Base-by-base conservation (phyloP, 306 rosid species). In the Alnus rubra region DNA sequence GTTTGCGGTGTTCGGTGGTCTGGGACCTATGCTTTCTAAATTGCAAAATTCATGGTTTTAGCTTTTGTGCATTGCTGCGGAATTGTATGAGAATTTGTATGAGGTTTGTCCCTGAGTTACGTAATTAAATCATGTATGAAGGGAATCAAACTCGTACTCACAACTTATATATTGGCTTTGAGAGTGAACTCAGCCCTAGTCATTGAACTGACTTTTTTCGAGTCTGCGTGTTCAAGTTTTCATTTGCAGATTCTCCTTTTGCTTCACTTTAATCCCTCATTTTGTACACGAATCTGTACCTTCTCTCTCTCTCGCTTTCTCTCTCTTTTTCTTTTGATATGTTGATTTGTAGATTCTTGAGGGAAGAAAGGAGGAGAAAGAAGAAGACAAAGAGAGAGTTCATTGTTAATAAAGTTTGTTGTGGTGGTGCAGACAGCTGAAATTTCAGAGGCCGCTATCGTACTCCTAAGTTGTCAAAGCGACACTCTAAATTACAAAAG, bases 341-440 rank as follows among this genome's bases (percentile, higher is more conserved):
- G 50, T 67, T 37, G 72, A 28, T 49, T n/a, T 59, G 73, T 44
- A 5, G 30, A 10, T 65, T 65, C 9, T 13, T 30, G 19, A 67
- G 72, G 72, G 15, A 67, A 67, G 72, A 67, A 67, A 67, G 72
- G 51, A 15, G 72, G 51, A 67, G 72, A 42, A 67, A 42, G 72
- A 67, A 18, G 72, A 67, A 42, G 44, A 31, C 44, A 31, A 9
- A 64, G 47, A 64, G 72, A 42, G 50, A 67, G 4, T 67, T 67
- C 42, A 42, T 11, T 42, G 14, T 67, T 67, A 67, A 67, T 67
- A 67, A 67, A 67, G 72, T 67, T 67, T 67, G 16, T 67, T 67
- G 33, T 67, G 28, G 50, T 67, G 72, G 7, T 67, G 72, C 72
- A 37, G 72, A 67, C 72, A 67, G 72, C 72, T 67, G 72, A 67